Evolutionary conservation across 371 early-diverging fungal genomes (phyloP), one percentile per base, ranked within the genome.

Genomic region (Actinomortierella ambigua): DNA sequence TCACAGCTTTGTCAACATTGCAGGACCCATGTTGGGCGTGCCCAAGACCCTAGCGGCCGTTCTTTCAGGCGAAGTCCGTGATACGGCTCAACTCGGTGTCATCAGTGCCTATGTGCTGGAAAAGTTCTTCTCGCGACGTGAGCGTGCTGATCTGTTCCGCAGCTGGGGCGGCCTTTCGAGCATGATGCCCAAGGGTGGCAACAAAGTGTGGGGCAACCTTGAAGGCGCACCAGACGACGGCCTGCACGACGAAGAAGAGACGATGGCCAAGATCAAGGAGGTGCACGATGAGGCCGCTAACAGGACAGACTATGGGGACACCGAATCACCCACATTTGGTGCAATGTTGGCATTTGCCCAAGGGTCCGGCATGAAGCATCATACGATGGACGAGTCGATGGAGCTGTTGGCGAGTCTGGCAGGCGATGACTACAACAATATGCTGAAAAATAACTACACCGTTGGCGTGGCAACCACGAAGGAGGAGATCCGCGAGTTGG

Each of bases 161-260:
- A 88, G 85, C n/a, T 97, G 95, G 95, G 88, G 88, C 22, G 93
- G 93, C 2, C 82, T 89, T 17, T 73, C 85, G 2, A 82, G 85
- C 34, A 82, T 95, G 83, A 68, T 96, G 13, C 96, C 95, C 50
- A 94, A 93, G 69, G 98, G 98, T 42, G 95, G 95, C 29, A 79
- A 89, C 27, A 71, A 71, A 0, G 65, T 97, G 43, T 98, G 97
- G 97, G 95, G 96, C 17, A 78, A 80, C 18, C 48, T 65, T 17
- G 59, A 70, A 0, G 56, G 76, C 14, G 92, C 93, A 15, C 91
- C 93, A 5, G 93, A 93, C 58, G 88, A 89, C 65, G 57, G 65
- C 13, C 49, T 59, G 0, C 65, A 69, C 48, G 65, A 60, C 43
- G 67, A 63, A 26, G 61, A 60, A 47, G 68, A 65, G 50, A 78